Conservation (phyloP, 2,329 filamentous ascomycete genomes). For the Sclerotinia trifoliorum region DNA sequence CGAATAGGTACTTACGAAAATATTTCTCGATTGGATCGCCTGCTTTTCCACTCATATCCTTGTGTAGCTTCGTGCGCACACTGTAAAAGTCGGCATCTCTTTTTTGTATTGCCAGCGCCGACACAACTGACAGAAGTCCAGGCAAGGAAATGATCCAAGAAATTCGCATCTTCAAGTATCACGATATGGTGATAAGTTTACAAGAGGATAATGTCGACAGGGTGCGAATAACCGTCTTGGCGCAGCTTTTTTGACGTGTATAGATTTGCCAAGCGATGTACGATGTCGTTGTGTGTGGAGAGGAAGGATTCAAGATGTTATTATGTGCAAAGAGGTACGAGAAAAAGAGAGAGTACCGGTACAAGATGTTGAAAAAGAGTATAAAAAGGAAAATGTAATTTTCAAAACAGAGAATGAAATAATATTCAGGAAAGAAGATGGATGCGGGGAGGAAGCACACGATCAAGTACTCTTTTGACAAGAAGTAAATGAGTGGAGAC, state of each 20-base stretch:
- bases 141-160: constrained; percentile 34
- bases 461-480: constrained; percentile 19
- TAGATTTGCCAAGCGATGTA: constrained; percentile 12
- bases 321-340: constrained; percentile 3
- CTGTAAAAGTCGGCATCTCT: constrained; percentile 39
- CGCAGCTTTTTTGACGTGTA: not conserved
- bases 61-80: constrained; percentile 35
- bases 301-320: not conserved
- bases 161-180: constrained; percentile 34
- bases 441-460: constrained; percentile 16
- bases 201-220: constrained; percentile 8
- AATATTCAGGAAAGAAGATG: not conserved
- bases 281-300: not conserved
- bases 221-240: constrained; percentile 23
- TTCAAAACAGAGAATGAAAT: not conserved
- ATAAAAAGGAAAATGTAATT: not conserved
- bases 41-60: constrained; percentile 38
- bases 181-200: constrained; percentile 3
- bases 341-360: not conserved
- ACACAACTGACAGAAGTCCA: constrained; percentile 28
- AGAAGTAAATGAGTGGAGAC: constrained; percentile 3
- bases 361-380: not conserved
- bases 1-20: constrained; percentile 40
- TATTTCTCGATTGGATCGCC: constrained; percentile 40
- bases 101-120: constrained; percentile 35